Percentiles rank a stretch among this genome's conserved stretches.
Conservation (phyloP, 129 eudicot species). For the Tagetes erecta region DNA sequence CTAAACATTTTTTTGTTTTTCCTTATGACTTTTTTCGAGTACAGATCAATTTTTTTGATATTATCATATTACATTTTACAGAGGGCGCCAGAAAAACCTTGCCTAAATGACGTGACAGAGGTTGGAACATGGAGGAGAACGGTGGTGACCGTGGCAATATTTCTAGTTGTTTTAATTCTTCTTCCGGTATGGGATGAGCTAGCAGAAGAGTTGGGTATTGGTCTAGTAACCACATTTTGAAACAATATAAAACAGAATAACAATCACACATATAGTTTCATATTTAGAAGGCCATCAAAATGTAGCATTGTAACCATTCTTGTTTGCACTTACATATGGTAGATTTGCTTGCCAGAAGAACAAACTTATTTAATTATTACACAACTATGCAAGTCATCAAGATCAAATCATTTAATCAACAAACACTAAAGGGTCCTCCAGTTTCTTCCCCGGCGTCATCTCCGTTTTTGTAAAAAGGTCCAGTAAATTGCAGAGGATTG, state of each 20-base stretch:
- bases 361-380: conserved; percentile 7
- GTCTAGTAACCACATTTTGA: conserved; percentile 73
- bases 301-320: not conserved
- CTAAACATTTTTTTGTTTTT: not conserved
- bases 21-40: not conserved
- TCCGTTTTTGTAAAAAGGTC: conserved; percentile 7
- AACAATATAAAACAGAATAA: conserved; percentile 22
- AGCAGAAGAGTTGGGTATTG: conserved; percentile 96
- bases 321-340: conserved; percentile 7
- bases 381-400: not conserved
- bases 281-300: conserved; percentile 23
- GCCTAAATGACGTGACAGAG: conserved; percentile 88
- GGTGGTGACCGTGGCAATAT: conserved; percentile 43
- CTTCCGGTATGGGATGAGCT: conserved; percentile 97
- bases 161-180: conserved; percentile 72
- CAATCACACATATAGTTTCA: conserved; percentile 20
- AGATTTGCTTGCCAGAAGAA: conserved; percentile 22
- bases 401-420: conserved; percentile 39
- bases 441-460: conserved; percentile 34
- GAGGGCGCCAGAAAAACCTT: conserved; percentile 93
- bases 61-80: conserved; percentile 36
- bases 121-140: conserved; percentile 92
- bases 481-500: conserved; percentile 35
- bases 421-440: conserved; percentile 40
- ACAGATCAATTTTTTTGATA: not conserved